phyloP scores from a whole-genome alignment of 805 yeast genomes.

The Yamadazyma sp. region DNA sequence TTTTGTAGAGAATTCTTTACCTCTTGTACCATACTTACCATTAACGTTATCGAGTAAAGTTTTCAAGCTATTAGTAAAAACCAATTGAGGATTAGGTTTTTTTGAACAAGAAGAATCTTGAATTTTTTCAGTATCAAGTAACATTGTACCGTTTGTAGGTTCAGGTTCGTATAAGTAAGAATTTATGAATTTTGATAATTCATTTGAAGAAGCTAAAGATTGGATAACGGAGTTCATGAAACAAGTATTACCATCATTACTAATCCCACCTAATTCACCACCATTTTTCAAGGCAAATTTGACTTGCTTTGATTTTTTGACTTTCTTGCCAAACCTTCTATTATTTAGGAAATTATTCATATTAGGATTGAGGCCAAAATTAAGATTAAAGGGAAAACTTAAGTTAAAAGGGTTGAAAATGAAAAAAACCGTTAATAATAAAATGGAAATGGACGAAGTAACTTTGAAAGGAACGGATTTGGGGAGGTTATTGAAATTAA shows the following conservation, averaged over 20 bases:
- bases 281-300: slow-evolving; percentile 54
- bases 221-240: slow-evolving; percentile 92
- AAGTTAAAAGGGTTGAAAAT: too few species aligned
- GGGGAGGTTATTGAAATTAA: slow-evolving; percentile 1
- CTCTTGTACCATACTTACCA: slow-evolving; percentile 47
- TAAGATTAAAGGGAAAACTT: too few species aligned
- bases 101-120: slow-evolving; percentile 8
- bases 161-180: slow-evolving; percentile 28
- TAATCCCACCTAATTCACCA: slow-evolving; percentile 79
- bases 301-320: slow-evolving; percentile 22
- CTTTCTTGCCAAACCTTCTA: slow-evolving; percentile 9
- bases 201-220: slow-evolving; percentile 70
- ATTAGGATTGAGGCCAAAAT: too few species aligned
- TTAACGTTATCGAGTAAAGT: slow-evolving; percentile 55
- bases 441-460: slow-evolving; percentile 6
- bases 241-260: slow-evolving; percentile 91
- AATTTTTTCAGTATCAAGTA: slow-evolving; percentile 4
- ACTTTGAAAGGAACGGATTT: slow-evolving; percentile 9
- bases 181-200: slow-evolving; percentile 55
- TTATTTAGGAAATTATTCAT: slow-evolving; percentile 7
- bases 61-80: slow-evolving; percentile 54
- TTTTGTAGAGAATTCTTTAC: slow-evolving; percentile 62
- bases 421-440: slow-evolving; percentile 4
- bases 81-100: slow-evolving; percentile 25
- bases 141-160: slow-evolving; percentile 1